Evolutionary conservation across 768 basidiomycete genomes (phyloP).

Genomic region (Mrakia frigida): DNA sequence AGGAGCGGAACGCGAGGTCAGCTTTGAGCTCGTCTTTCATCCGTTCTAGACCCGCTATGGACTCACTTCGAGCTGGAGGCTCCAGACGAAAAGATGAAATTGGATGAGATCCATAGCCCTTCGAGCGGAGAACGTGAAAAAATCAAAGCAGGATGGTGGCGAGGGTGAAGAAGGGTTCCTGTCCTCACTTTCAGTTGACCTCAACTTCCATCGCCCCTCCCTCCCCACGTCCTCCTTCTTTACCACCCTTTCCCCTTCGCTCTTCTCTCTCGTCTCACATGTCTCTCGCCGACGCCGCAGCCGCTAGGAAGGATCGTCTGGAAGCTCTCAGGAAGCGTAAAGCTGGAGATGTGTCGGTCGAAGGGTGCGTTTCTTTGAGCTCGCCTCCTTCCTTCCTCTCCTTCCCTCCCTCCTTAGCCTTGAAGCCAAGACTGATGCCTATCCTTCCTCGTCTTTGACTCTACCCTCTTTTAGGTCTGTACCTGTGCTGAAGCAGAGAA

Average conservation of each 20-base stretch:
- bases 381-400: not conserved
- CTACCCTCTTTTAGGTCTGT: not conserved
- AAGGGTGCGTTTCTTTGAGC: conserved; percentile 10
- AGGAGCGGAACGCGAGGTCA: too few relatives aligned
- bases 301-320: conserved; percentile 27
- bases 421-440: too few relatives aligned
- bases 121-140: too few relatives aligned
- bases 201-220: too few relatives aligned
- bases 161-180: too few relatives aligned
- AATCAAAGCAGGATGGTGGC: too few relatives aligned
- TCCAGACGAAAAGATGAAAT: too few relatives aligned
- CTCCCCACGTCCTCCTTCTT: not conserved
- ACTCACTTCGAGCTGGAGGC: too few relatives aligned
- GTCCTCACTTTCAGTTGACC: too few relatives aligned
- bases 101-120: too few relatives aligned
- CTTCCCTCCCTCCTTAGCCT: not conserved
- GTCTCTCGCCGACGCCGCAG: conserved; percentile 29
- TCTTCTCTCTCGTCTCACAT: not conserved
- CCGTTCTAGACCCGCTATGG: too few relatives aligned
- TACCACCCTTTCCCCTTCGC: not conserved
- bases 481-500: conserved; percentile 21
- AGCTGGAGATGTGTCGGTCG: conserved; percentile 13
- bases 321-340: conserved; percentile 28
- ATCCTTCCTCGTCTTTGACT: not conserved
- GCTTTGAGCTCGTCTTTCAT: too few relatives aligned